These are phyloP conservation scores for Auricularia cornea DNA, from an alignment of 768 basidiomycete genomes.

Conservation along the genomic window DNA sequence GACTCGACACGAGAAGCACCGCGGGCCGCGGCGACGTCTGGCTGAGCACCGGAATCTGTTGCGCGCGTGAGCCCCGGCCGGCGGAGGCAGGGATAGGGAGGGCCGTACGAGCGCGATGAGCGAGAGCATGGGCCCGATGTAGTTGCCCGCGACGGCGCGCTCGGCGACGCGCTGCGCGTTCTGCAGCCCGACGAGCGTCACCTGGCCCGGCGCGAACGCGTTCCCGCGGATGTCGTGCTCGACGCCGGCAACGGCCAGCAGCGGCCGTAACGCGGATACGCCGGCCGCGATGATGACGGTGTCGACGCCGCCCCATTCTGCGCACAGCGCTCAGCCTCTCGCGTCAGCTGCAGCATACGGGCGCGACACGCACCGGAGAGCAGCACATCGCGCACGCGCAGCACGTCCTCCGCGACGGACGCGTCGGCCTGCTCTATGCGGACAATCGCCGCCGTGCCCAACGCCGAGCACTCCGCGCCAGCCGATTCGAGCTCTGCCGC, in stretches of 20 bases:
- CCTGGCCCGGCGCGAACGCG: constrained; percentile 25
- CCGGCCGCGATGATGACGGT: constrained; percentile 78
- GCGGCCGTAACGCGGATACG: constrained; percentile 69
- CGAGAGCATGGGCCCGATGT: constrained; percentile 57
- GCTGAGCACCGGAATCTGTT: constrained; percentile 68
- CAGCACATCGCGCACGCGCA: constrained; percentile 44
- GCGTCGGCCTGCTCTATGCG: constrained; percentile 14
- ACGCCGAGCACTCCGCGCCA: constrained; percentile 44
- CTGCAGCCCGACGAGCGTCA: constrained; percentile 49
- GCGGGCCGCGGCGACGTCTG: constrained; percentile 58
- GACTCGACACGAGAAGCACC: constrained; percentile 69
- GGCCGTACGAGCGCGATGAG: constrained; percentile 62
- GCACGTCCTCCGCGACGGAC: constrained; percentile 55
- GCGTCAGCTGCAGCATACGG: background rate
- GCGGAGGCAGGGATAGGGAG: background rate
- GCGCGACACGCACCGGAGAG: constrained; percentile 39
- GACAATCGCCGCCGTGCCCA: constrained; percentile 12
- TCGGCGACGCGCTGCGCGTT: constrained; percentile 46
- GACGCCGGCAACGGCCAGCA: constrained; percentile 62
- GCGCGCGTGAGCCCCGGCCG: background rate
- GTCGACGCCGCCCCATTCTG: constrained; percentile 79
- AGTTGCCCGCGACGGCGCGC: constrained; percentile 56
- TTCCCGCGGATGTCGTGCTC: constrained; percentile 24
- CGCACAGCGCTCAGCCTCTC: background rate
- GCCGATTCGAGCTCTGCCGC: constrained; percentile 47